These are phyloP conservation scores for Monilinia polystroma DNA, from an alignment of 2,329 filamentous ascomycete species.

Conservation along the genomic window DNA sequence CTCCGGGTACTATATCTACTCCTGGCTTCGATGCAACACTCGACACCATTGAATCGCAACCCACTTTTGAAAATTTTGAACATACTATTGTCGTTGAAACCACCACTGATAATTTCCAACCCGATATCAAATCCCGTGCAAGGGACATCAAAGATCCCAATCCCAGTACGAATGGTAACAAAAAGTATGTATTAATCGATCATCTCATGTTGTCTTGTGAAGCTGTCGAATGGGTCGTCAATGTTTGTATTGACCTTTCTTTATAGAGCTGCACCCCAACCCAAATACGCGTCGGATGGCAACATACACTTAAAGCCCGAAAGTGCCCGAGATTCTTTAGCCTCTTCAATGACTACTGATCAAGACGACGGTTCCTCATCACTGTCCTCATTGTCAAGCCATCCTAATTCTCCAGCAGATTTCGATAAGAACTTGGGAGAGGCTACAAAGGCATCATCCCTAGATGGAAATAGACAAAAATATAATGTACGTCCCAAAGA, in stretches of 20 bases:
- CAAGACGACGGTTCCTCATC: conserved; percentile 49
- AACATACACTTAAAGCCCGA: conserved; percentile 38
- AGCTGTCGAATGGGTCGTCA: not conserved
- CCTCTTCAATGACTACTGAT: conserved; percentile 56
- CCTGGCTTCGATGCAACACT: conserved; percentile 34
- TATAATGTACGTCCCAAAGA: conserved; percentile 71
- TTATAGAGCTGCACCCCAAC: conserved; percentile 32
- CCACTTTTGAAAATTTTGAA: conserved; percentile 28
- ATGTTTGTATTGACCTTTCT: conserved; percentile 31
- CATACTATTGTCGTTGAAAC: conserved; percentile 37
- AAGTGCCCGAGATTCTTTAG: conserved; percentile 46
- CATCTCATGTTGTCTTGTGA: conserved; percentile 18
- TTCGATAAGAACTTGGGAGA: conserved; percentile 43
- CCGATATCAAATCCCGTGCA: conserved; percentile 27
- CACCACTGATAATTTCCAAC: conserved; percentile 25
- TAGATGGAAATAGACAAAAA: conserved; percentile 39
- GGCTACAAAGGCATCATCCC: conserved; percentile 31
- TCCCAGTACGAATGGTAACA: conserved; percentile 27
- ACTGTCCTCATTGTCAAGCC: conserved; percentile 58
- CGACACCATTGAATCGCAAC: conserved; percentile 26
- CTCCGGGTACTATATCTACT: conserved; percentile 36
- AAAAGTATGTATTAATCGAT: conserved; percentile 35
- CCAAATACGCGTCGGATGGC: conserved; percentile 33
- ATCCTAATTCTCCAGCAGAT: conserved; percentile 61
- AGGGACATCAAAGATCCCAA: conserved; percentile 28